phyloP scores from a whole-genome alignment of 176 grass and related monocot species.

The Microstegium vimineum region DNA sequence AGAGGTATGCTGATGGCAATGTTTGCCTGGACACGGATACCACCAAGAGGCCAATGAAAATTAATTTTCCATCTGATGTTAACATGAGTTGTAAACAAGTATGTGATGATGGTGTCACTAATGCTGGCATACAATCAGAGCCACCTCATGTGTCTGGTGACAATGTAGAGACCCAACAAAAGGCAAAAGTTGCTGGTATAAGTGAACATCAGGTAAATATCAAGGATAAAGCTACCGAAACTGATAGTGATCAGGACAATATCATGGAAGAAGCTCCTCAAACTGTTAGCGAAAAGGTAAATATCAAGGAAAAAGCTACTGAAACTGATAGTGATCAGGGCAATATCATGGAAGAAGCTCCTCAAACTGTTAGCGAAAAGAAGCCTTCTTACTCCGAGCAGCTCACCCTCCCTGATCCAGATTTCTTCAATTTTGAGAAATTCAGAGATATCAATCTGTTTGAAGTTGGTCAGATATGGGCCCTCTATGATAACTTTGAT shows the following conservation, averaged over 20 bases:
- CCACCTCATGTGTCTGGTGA: slow-evolving; percentile 14
- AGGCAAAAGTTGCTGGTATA: slow-evolving; percentile 14
- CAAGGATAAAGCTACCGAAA: not conserved
- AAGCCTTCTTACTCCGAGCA: no score
- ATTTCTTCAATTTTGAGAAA: slow-evolving; percentile 40
- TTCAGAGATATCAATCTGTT: slow-evolving; percentile 56
- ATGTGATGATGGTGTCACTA: slow-evolving; percentile 11
- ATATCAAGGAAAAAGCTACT: not conserved
- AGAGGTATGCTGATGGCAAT: slow-evolving; percentile 29
- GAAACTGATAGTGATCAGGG: no score
- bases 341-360: no score
- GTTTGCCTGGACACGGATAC: not conserved
- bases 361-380: no score
- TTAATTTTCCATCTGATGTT: slow-evolving; percentile 27
- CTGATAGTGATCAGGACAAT: no score
- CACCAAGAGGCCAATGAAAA: slow-evolving; percentile 35
- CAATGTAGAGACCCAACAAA: slow-evolving; percentile 34
- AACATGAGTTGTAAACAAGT: slow-evolving; percentile 10
- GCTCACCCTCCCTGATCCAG: no score
- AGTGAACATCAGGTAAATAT: not conserved
- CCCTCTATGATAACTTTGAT: slow-evolving; percentile 82
- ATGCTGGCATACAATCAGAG: slow-evolving; percentile 18
- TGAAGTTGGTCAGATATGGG: slow-evolving; percentile 72
- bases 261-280: not conserved
- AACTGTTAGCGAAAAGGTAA: slow-evolving; percentile 16